These are phyloP conservation scores for Cicer chorassanicum DNA, from an alignment of 306 rosid genomes.

Conservation along the genomic window DNA sequence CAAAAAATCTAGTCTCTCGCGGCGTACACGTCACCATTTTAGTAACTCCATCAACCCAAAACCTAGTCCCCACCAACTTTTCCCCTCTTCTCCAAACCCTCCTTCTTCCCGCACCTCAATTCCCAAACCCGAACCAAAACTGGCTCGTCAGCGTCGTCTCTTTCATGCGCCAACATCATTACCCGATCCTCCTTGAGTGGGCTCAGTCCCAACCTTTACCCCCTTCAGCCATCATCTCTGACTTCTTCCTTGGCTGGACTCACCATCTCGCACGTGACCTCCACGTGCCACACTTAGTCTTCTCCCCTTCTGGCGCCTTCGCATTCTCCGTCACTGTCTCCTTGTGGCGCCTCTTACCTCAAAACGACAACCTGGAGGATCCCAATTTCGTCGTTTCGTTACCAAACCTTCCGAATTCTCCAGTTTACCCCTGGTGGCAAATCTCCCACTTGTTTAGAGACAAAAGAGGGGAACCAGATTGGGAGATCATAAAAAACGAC, in stretches of 20 bases:
- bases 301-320: constrained; percentile 55
- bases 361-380: constrained; percentile 6
- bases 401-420: constrained; percentile 50
- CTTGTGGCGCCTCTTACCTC: constrained; percentile 39
- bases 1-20: constrained; percentile 41
- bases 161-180: constrained; percentile 48
- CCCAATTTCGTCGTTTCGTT: constrained; percentile 37
- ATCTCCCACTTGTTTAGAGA: not conserved
- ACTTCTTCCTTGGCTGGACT: constrained; percentile 66
- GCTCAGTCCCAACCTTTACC: constrained; percentile 43
- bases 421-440: constrained; percentile 58
- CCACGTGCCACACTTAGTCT: constrained; percentile 46
- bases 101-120: constrained; percentile 37
- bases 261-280: constrained; percentile 49
- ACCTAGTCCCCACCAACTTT: constrained; percentile 37
- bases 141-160: not conserved
- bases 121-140: constrained; percentile 22
- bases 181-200: constrained; percentile 48
- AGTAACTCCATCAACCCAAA: constrained; percentile 38
- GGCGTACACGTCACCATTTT: constrained; percentile 55
- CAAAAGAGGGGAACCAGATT: constrained; percentile 37
- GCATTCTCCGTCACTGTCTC: constrained; percentile 4
- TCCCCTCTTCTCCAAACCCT: constrained; percentile 50
- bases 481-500: constrained; percentile 32
- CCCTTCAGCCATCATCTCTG: constrained; percentile 53